phyloP scores from a whole-genome alignment of 108 stramenopile species.

The Pseudonitzschia pungens region DNA sequence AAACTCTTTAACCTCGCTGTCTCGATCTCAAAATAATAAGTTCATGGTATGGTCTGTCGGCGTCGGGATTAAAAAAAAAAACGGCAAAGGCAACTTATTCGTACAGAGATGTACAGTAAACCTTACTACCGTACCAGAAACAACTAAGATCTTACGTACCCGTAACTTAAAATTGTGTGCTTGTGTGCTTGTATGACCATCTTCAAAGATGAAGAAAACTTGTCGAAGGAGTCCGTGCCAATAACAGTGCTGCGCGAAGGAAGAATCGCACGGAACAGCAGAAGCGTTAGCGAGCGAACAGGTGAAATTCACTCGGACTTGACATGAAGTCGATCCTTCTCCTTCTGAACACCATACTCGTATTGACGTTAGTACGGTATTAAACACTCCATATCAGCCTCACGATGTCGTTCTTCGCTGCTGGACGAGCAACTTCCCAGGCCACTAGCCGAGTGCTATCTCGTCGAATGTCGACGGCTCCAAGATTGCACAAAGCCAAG shows the following conservation, averaged over 20 bases:
- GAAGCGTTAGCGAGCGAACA: background rate
- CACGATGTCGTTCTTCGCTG: conserved; percentile 29
- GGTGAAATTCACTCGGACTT: background rate
- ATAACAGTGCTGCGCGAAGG: background rate
- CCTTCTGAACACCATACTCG: background rate
- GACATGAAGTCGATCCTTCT: background rate
- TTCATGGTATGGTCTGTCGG: background rate
- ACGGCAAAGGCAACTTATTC: too few relatives aligned
- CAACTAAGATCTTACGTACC: too few relatives aligned
- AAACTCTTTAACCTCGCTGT: too few relatives aligned
- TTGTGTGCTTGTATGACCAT: background rate
- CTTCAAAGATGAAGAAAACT: too few relatives aligned
- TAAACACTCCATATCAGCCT: background rate
- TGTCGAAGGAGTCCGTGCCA: too few relatives aligned
- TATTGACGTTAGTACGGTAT: background rate
- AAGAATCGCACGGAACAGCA: background rate
- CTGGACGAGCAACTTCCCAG: conserved; percentile 27
- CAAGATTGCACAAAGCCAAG: conserved; percentile 83
- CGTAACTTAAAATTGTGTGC: background rate
- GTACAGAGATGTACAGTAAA: too few relatives aligned
- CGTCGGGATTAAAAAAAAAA: too few relatives aligned
- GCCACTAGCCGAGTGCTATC: conserved; percentile 26
- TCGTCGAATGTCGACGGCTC: conserved; percentile 51
- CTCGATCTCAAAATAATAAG: too few relatives aligned
- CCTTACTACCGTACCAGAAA: background rate